Evolutionary conservation across 306 rosid species (phyloP), one percentile per base, ranked within the genome.

Genomic region (Benincasa hispida): DNA sequence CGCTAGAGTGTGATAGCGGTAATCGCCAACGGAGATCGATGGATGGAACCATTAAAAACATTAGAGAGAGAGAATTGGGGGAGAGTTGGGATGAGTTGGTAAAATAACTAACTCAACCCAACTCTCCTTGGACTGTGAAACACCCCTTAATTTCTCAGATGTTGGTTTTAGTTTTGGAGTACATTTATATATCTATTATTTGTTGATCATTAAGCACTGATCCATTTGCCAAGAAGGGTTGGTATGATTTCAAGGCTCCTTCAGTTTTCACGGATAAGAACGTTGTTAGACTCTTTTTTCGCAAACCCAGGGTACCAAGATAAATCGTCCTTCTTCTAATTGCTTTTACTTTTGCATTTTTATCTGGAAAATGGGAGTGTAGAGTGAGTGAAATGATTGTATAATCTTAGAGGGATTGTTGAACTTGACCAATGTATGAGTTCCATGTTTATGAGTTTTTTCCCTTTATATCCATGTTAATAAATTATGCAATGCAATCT

Each of bases 301-400:
- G 98, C 62, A n/a, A n/a, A 94, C 97, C 14, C 98, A 94, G 89
- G 98, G 98, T 2, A 94, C 98, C 77, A 93, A 87, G 97, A 97
- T 89, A 74, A 28, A 5, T 55, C 15, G 0, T 58, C 28, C 14
- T 15, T 34, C 2, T 22, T 61, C 18, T 35, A 8, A 12, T 5
- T 14, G 8, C 55, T 19, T 72, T 30, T 67, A 41, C n/a, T 2
- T 37, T 22, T 54, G 2, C 17, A 6, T 48, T 11, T 28, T 10
- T 65, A 11, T 22, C 15, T 66, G 10, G 34, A 10, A n/a, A 1
- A 28, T 24, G n/a, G n/a, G 5, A 6, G 54, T 25, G 21, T 68
- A 21, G 34, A 22, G 53, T 39, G 3, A 37, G 30, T 4, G 9
- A 37, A 66, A 41, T 68, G 11, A 0, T 28, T 22, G 55, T 68